Evolutionary conservation across 1,284 basidiomycete species (phyloP).

Genomic region (Cutaneotrichosporon dermatis): DNA sequence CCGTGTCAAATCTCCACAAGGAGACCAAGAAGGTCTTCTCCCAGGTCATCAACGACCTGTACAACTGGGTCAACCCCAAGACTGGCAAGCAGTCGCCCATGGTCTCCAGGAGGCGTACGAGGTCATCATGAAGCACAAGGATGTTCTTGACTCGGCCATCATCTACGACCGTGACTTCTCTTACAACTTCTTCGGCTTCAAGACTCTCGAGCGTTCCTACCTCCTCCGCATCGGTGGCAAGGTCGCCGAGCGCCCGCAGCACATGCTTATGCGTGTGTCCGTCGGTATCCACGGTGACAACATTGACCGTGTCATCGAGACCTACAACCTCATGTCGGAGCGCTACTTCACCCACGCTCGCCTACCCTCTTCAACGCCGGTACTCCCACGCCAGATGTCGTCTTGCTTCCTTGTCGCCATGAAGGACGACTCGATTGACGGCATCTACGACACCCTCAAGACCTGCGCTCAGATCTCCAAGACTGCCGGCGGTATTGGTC

Average conservation of each 20-base stretch:
- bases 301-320: slow-evolving; percentile 84
- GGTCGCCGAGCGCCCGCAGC: slow-evolving; percentile 95
- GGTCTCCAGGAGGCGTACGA: slow-evolving; percentile 90
- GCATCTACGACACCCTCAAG: slow-evolving; percentile 98
- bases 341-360: slow-evolving; percentile 97
- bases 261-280: slow-evolving; percentile 99
- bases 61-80: slow-evolving; percentile 95
- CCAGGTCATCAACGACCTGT: slow-evolving; percentile 83
- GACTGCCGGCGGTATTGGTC: slow-evolving; percentile 95
- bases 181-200: slow-evolving; percentile 98
- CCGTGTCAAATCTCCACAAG: slow-evolving; percentile 98
- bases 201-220: slow-evolving; percentile 97
- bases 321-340: slow-evolving; percentile 93
- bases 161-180: slow-evolving; percentile 98
- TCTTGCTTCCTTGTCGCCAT: slow-evolving; percentile 98
- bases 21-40: slow-evolving; percentile 98
- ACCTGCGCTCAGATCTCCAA: slow-evolving; percentile 99
- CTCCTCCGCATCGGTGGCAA: slow-evolving; percentile 90
- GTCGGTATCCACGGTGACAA: slow-evolving; percentile 93
- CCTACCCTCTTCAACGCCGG: slow-evolving; percentile 99
- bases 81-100: slow-evolving; percentile 80
- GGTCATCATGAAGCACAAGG: slow-evolving; percentile 75
- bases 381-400: slow-evolving; percentile 93
- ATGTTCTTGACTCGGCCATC: slow-evolving; percentile 84
- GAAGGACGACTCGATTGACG: slow-evolving; percentile 99